A percentile compares a stretch with the other conserved stretches of the same genome.
Evolutionary conservation across 2,329 filamentous ascomycete genomes (phyloP).

Genomic region (Xylariaceae sp.): DNA sequence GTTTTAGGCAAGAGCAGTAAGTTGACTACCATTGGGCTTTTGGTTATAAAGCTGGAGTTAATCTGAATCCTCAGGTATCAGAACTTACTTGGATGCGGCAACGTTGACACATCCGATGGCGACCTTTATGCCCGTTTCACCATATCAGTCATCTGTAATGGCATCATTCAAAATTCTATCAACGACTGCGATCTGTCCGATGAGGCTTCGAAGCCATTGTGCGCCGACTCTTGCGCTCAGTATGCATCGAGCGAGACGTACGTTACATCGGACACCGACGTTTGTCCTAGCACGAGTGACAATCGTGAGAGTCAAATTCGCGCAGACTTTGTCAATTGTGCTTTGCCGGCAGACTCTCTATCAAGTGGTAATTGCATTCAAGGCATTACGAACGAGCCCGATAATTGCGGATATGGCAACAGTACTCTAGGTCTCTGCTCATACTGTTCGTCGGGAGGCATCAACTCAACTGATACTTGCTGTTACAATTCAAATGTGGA

Average conservation of each 20-base stretch:
- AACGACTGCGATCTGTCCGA: conserved; percentile 60
- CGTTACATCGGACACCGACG: conserved; percentile 66
- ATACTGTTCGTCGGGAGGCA: conserved; percentile 78
- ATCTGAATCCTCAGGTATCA: conserved; percentile 60
- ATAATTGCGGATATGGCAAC: conserved; percentile 79
- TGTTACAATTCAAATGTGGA: conserved; percentile 80
- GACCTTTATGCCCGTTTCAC: conserved; percentile 91
- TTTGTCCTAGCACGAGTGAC: conserved; percentile 64
- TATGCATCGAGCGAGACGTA: conserved; percentile 86
- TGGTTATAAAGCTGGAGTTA: conserved; percentile 2
- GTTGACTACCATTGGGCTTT: conserved; percentile 22
- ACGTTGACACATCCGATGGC: conserved; percentile 71
- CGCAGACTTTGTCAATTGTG: conserved; percentile 88
- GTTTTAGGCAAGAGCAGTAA: conserved; percentile 76
- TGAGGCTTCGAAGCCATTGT: conserved; percentile 68
- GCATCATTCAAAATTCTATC: conserved; percentile 87
- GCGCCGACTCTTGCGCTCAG: conserved; percentile 83
- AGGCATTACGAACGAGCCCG: conserved; percentile 73
- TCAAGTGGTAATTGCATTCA: conserved; percentile 68
- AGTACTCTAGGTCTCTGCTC: conserved; percentile 74
- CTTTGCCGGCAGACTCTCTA: conserved; percentile 75
- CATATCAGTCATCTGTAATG: conserved; percentile 86
- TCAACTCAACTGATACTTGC: conserved; percentile 92
- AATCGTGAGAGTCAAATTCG: conserved; percentile 74
- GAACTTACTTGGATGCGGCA: conserved; percentile 72